Percentiles rank a stretch among this genome's conserved stretches.
Evolutionary conservation across 2,329 filamentous ascomycete species (phyloP).

Genomic region (Aspergillus aculeatus): DNA sequence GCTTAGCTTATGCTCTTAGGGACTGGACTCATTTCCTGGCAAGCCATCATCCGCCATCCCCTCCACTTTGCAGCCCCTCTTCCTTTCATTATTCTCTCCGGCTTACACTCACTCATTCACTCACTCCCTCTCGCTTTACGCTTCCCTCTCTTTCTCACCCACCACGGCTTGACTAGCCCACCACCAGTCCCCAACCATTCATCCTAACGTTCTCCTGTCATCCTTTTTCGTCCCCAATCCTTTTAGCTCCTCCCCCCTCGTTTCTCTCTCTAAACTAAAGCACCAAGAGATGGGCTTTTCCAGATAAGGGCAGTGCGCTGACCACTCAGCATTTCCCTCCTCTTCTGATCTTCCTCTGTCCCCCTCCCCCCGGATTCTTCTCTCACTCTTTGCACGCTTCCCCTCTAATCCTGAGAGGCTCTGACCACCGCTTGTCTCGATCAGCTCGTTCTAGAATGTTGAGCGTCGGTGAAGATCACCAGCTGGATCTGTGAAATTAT

Average conservation of each 20-base stretch:
- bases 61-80: slow-evolving; percentile 6
- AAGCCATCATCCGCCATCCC: background rate
- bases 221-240: slow-evolving; percentile 15
- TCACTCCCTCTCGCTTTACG: slow-evolving; percentile 4
- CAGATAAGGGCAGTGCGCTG: slow-evolving; percentile 30
- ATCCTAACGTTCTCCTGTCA: background rate
- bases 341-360: slow-evolving; percentile 14
- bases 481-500: slow-evolving; percentile 19
- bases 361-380: slow-evolving; percentile 16
- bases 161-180: background rate
- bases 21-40: background rate
- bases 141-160: slow-evolving; percentile 1
- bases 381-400: slow-evolving; percentile 4
- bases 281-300: slow-evolving; percentile 22
- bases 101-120: slow-evolving; percentile 1
- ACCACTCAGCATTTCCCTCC: slow-evolving; percentile 25
- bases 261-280: background rate
- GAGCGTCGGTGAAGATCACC: slow-evolving; percentile 21
- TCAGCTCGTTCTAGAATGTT: slow-evolving; percentile 19
- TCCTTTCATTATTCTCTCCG: background rate
- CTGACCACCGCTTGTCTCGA: background rate
- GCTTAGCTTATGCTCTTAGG: background rate
- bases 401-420: background rate
- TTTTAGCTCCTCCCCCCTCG: slow-evolving; percentile 7
- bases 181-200: background rate